These are phyloP conservation scores for Viola odorata DNA, from an alignment of 345 rosid species.

Conservation along the genomic window DNA sequence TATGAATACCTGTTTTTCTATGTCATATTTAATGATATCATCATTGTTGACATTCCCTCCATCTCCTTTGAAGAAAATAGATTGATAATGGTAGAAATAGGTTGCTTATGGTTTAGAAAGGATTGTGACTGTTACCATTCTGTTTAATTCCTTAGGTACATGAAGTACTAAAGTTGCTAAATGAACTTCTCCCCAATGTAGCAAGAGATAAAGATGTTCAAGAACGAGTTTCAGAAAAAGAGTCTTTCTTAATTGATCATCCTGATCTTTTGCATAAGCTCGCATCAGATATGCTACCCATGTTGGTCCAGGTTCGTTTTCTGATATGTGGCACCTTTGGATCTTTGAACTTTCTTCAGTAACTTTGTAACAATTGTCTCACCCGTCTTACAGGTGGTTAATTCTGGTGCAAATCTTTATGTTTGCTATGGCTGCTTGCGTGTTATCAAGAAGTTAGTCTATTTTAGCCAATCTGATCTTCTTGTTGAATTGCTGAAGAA, in stretches of 20 bases:
- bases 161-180: constrained; percentile 86
- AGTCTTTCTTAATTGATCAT: constrained; percentile 49
- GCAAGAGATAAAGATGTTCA: constrained; percentile 35
- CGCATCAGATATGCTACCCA: constrained; percentile 63
- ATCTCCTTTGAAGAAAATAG: neutral
- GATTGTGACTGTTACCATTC: neutral
- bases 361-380: constrained; percentile 12
- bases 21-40: no score
- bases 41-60: no score
- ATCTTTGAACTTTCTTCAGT: constrained; percentile 11
- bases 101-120: neutral
- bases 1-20: neutral
- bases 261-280: constrained; percentile 56
- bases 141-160: constrained; percentile 47
- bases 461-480: constrained; percentile 57
- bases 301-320: constrained; percentile 65
- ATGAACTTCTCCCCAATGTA: constrained; percentile 70
- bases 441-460: constrained; percentile 60
- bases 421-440: constrained; percentile 80
- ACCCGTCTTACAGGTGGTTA: constrained; percentile 52
- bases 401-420: constrained; percentile 73
- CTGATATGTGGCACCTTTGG: constrained; percentile 9
- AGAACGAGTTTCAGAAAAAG: constrained; percentile 50
- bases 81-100: neutral
- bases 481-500: constrained; percentile 54